These are phyloP conservation scores for Naganishia antarctica DNA, from an alignment of 768 basidiomycete genomes.

Conservation along the genomic window DNA sequence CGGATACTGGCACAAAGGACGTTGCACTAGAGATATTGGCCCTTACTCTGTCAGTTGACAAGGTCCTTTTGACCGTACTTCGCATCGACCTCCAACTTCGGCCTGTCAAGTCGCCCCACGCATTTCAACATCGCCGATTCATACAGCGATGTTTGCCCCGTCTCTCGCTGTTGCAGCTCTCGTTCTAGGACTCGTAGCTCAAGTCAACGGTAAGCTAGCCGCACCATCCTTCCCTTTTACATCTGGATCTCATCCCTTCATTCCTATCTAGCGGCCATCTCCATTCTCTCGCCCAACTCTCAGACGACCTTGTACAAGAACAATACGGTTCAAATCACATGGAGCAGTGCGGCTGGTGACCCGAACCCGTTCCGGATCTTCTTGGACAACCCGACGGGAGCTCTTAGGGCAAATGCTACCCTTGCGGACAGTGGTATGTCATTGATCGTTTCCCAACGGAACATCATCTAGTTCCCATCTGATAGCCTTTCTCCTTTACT, in stretches of 20 bases:
- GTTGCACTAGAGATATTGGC: no score
- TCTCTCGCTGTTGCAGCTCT: neutral
- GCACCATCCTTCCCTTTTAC: neutral
- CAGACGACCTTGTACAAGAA: slow-evolving; percentile 26
- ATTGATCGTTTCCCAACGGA: no score
- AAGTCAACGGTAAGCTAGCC: neutral
- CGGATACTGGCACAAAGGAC: no score
- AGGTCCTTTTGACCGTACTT: no score
- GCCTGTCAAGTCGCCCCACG: no score
- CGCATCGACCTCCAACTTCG: no score
- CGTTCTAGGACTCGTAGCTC: neutral
- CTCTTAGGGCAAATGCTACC: slow-evolving; percentile 12
- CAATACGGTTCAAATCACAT: slow-evolving; percentile 20
- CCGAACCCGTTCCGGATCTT: slow-evolving; percentile 18
- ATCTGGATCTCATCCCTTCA: neutral
- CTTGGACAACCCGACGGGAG: slow-evolving; percentile 9
- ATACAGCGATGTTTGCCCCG: slow-evolving; percentile 8
- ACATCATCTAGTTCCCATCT: no score
- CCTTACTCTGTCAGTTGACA: no score
- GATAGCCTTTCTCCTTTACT: neutral
- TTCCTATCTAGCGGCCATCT: slow-evolving; percentile 11
- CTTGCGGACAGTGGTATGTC: slow-evolving; percentile 21
- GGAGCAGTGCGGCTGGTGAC: slow-evolving; percentile 4
- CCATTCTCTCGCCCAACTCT: slow-evolving; percentile 16
- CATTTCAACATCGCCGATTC: no score